These are phyloP conservation scores for Penicillium herquei DNA, from an alignment of 495 filamentous ascomycete species.

Conservation along the genomic window DNA sequence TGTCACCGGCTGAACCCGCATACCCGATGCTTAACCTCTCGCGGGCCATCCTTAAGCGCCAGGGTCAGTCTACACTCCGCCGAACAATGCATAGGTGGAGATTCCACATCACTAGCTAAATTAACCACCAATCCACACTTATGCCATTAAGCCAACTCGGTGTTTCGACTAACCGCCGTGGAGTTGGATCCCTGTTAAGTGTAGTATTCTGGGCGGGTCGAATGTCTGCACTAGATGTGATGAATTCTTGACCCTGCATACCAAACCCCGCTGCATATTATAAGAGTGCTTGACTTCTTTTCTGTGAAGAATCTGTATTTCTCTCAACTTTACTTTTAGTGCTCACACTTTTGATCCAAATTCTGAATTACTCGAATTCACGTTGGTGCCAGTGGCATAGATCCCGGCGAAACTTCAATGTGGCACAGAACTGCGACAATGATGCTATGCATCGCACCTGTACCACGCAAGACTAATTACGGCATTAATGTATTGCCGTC, in stretches of 20 bases:
- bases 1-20: too few relatives aligned
- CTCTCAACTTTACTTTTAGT: background rate
- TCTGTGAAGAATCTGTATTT: background rate
- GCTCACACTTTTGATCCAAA: background rate
- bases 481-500: background rate
- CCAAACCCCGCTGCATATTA: constrained; percentile 7
- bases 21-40: constrained; percentile 2
- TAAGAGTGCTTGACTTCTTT: background rate
- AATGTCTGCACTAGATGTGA: background rate
- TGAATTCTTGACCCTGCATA: background rate
- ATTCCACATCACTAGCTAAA: background rate
- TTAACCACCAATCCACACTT: background rate
- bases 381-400: too few relatives aligned
- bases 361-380: background rate
- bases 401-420: background rate
- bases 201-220: background rate
- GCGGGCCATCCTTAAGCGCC: constrained; percentile 9
- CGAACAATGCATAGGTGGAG: background rate
- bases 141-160: constrained; percentile 3
- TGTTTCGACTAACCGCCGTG: constrained; percentile 9
- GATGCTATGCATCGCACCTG: background rate
- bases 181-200: background rate
- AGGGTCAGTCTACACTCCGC: background rate
- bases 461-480: background rate
- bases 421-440: background rate